Conservation (phyloP, 176 grass and related monocot species). For the Bromus sterilis region DNA sequence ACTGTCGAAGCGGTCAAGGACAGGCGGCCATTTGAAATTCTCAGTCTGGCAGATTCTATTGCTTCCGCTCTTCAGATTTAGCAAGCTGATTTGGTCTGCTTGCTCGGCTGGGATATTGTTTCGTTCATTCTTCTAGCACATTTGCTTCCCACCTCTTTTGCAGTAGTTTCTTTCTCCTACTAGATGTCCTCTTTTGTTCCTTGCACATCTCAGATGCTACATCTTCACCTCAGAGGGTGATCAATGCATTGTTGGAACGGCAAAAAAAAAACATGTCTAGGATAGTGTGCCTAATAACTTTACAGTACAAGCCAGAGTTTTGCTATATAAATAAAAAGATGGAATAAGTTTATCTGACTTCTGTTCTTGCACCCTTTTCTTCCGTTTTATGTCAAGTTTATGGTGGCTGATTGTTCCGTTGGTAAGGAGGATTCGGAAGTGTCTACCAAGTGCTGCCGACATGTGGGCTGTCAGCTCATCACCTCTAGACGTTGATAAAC, state of each 20-base stretch:
- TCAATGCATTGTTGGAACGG: neutral
- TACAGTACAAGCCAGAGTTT: neutral
- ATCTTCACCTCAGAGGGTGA: neutral
- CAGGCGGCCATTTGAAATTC: slow-evolving; percentile 72
- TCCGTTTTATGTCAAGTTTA: neutral
- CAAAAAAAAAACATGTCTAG: neutral
- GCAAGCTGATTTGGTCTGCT: slow-evolving; percentile 10
- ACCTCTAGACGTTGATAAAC: no score
- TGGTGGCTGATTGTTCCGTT: neutral
- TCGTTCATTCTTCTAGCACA: slow-evolving; percentile 17
- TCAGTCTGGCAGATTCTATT: slow-evolving; percentile 80
- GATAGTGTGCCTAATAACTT: slow-evolving; percentile 19
- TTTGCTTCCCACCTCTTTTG: neutral
- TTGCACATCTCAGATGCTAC: neutral
- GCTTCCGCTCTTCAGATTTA: slow-evolving; percentile 79
- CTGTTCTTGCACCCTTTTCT: neutral
- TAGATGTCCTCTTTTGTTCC: no score
- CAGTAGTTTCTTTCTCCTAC: neutral
- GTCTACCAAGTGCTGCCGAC: neutral
- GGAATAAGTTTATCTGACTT: neutral
- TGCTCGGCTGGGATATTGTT: neutral
- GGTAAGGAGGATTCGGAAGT: neutral
- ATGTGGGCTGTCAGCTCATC: neutral
- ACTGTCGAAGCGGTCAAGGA: slow-evolving; percentile 63
- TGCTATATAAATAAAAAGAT: slow-evolving; percentile 32